Evolutionary conservation across 2,329 filamentous ascomycete species (phyloP).

Genomic region (Fusarium sp.): DNA sequence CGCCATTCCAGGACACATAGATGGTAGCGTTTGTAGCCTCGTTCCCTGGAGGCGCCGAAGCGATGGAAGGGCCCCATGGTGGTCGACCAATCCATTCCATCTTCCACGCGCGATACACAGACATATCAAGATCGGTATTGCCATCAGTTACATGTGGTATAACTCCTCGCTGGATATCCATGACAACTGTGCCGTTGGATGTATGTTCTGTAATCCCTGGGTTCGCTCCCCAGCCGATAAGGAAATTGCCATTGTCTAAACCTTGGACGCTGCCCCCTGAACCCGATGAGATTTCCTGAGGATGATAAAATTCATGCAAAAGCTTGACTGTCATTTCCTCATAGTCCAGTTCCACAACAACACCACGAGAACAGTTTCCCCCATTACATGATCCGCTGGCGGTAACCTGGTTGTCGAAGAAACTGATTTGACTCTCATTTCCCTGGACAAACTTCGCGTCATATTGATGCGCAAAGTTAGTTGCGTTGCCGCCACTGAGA

Average conservation of each 20-base stretch:
- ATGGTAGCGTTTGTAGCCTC: slow-evolving; percentile 26
- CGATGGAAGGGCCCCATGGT: slow-evolving; percentile 44
- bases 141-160: slow-evolving; percentile 52
- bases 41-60: slow-evolving; percentile 21
- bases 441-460: slow-evolving; percentile 61
- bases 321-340: slow-evolving; percentile 60
- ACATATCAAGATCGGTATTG: slow-evolving; percentile 25
- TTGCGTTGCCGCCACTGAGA: slow-evolving; percentile 49
- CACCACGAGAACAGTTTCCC: slow-evolving; percentile 40
- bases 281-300: slow-evolving; percentile 62
- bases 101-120: slow-evolving; percentile 46
- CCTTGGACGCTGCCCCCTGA: slow-evolving; percentile 65
- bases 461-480: slow-evolving; percentile 59
- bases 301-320: slow-evolving; percentile 62
- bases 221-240: slow-evolving; percentile 69
- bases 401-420: slow-evolving; percentile 64
- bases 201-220: slow-evolving; percentile 61
- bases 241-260: slow-evolving; percentile 64
- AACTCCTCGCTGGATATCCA: slow-evolving; percentile 59
- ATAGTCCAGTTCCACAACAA: slow-evolving; percentile 59
- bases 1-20: slow-evolving; percentile 48
- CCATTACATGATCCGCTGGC: slow-evolving; percentile 27
- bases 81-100: slow-evolving; percentile 45
- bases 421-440: slow-evolving; percentile 61
- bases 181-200: slow-evolving; percentile 44